Conservation (phyloP, 495 filamentous ascomycete genomes). For the Chaetomium tenue region DNA sequence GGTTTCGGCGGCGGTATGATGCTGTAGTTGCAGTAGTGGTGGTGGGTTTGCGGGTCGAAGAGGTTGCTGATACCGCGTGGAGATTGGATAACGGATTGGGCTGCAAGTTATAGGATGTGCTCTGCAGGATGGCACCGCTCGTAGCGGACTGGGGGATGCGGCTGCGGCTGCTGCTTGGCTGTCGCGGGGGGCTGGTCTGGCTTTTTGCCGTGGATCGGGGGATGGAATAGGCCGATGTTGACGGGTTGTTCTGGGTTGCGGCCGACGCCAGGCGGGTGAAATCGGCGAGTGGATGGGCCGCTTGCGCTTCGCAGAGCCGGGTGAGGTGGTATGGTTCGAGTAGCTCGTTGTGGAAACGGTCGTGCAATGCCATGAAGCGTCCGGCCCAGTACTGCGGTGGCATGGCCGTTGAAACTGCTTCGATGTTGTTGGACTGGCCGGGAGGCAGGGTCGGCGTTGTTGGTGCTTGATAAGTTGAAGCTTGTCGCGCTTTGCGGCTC, state of each 20-base stretch:
- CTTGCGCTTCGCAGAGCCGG: constrained; percentile 31
- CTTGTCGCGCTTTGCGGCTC: background rate
- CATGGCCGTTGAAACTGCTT: constrained; percentile 34
- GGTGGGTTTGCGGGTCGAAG: background rate
- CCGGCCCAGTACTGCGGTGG: constrained; percentile 54
- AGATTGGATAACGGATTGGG: background rate
- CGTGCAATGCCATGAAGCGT: constrained; percentile 54
- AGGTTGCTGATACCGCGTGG: background rate
- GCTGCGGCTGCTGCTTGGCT: constrained; percentile 17
- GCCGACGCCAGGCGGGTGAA: constrained; percentile 23
- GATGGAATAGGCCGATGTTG: constrained; percentile 24
- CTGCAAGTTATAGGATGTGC: background rate
- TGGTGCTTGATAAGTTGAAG: background rate
- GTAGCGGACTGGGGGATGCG: constrained; percentile 32
- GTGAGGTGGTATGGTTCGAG: constrained; percentile 34
- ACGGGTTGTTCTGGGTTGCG: constrained; percentile 29
- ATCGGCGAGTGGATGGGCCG: background rate
- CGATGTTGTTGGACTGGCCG: constrained; percentile 18
- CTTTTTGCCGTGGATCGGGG: background rate
- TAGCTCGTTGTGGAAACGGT: constrained; percentile 51
- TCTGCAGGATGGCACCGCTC: constrained; percentile 31
- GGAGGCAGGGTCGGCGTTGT: background rate
- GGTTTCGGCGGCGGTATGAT: background rate
- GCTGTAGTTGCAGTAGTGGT: background rate
- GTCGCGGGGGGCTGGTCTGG: background rate